Evolutionary conservation across 345 rosid species (phyloP).

Genomic region (Eucalyptus erythrocorys): DNA sequence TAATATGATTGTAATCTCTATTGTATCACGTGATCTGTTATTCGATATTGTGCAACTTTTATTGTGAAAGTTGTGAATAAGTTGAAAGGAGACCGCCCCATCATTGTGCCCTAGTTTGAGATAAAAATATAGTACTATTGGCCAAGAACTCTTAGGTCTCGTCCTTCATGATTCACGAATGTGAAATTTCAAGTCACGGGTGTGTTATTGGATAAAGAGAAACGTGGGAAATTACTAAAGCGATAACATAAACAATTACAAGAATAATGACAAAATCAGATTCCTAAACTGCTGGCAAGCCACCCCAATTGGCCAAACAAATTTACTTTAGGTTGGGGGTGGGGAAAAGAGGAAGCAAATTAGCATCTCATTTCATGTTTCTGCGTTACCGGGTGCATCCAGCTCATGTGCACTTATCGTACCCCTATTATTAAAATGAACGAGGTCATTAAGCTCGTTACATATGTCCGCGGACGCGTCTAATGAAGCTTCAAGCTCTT

Average conservation of each 20-base stretch:
- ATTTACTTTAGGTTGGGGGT: not conserved
- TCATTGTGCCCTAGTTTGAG: not conserved
- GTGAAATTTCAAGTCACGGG: not conserved
- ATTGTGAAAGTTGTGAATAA: not conserved
- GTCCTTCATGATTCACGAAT: not conserved
- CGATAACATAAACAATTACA: not conserved
- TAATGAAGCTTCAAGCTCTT: not conserved
- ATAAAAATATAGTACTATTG: not conserved
- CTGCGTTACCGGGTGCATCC: not conserved
- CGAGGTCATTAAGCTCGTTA: not conserved
- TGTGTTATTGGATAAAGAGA: not conserved
- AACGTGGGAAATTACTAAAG: not conserved
- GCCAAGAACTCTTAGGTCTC: not conserved
- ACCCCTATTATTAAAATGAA: too few relatives aligned
- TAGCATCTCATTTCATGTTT: not conserved
- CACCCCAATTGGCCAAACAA: not conserved
- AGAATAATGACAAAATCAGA: not conserved
- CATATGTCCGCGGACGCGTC: not conserved
- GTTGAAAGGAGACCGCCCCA: not conserved
- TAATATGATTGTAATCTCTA: fast-evolving
- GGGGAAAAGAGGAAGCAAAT: not conserved
- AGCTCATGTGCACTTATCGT: not conserved
- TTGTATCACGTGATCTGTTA: fast-evolving
- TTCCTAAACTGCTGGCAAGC: not conserved
- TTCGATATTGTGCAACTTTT: fast-evolving